phyloP scores from a whole-genome alignment of 2,329 filamentous ascomycete genomes.

The Beauveria rudraprayagi region DNA sequence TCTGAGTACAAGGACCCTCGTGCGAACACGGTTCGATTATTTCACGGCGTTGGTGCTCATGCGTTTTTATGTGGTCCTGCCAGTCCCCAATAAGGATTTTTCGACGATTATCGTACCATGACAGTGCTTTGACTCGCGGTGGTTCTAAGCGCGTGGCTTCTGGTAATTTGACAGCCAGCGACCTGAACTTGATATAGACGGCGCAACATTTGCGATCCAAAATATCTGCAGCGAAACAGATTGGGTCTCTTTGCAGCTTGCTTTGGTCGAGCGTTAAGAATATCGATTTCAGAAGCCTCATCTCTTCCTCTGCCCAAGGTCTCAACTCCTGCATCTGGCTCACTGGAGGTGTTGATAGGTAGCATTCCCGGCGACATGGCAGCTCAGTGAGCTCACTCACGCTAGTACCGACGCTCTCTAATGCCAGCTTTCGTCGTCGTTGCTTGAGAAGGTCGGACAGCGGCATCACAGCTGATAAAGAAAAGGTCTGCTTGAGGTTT shows the following conservation, averaged over 20 bases:
- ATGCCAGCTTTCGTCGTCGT: background rate
- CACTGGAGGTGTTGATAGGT: background rate
- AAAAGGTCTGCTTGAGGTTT: conserved; percentile 45
- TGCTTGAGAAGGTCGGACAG: conserved; percentile 3
- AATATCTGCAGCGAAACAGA: conserved; percentile 43
- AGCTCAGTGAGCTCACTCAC: background rate
- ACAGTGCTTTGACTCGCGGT: conserved; percentile 35
- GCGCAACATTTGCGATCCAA: conserved; percentile 46
- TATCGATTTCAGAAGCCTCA: conserved; percentile 38
- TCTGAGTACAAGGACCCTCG: conserved; percentile 55
- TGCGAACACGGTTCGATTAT: conserved; percentile 61
- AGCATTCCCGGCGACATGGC: conserved; percentile 1
- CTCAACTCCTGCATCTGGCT: background rate
- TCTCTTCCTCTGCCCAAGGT: conserved; percentile 42
- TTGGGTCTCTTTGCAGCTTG: conserved; percentile 31
- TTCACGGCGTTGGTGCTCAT: conserved; percentile 48
- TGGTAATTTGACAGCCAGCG: conserved; percentile 20
- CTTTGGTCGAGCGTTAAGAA: conserved; percentile 35
- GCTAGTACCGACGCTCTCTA: background rate
- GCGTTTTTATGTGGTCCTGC: conserved; percentile 46
- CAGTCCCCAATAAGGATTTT: conserved; percentile 48
- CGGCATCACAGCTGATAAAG: conserved; percentile 23
- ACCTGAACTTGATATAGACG: conserved; percentile 30
- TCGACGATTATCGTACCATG: conserved; percentile 50
- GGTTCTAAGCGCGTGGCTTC: conserved; percentile 20